These are phyloP conservation scores for Sporothrix pallida DNA, from an alignment of 2,329 filamentous ascomycete genomes.

Conservation along the genomic window DNA sequence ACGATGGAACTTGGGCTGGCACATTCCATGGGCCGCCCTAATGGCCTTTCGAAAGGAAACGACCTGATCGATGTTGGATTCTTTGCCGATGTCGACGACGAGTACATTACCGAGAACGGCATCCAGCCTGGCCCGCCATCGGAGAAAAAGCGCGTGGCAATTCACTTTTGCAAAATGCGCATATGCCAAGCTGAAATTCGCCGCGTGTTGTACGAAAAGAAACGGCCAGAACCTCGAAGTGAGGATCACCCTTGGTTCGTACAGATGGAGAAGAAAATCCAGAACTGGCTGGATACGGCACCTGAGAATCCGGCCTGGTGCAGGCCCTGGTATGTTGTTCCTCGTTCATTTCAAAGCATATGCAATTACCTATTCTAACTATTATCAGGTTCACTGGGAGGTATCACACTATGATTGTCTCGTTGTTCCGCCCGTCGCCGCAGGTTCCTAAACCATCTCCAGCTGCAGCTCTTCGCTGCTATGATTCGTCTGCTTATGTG, in stretches of 20 bases:
- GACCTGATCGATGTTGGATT: constrained; percentile 86
- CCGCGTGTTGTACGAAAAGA: constrained; percentile 83
- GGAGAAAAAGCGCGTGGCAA: constrained; percentile 83
- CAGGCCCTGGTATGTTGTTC: constrained; percentile 72
- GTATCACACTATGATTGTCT: constrained; percentile 87
- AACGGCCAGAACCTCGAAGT: constrained; percentile 74
- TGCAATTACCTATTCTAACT: constrained; percentile 24
- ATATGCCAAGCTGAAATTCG: constrained; percentile 86
- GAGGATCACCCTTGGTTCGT: constrained; percentile 88
- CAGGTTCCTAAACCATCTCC: constrained; percentile 86
- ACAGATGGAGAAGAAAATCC: constrained; percentile 77
- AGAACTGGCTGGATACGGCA: constrained; percentile 77
- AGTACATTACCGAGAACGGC: constrained; percentile 78
- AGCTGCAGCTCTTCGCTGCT: constrained; percentile 80
- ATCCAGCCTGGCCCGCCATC: constrained; percentile 74
- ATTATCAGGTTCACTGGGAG: constrained; percentile 64
- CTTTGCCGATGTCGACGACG: constrained; percentile 81
- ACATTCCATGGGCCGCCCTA: constrained; percentile 85
- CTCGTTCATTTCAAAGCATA: background rate
- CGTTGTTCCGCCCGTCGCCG: constrained; percentile 87
- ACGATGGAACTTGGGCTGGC: constrained; percentile 89
- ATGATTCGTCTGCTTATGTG: constrained; percentile 80
- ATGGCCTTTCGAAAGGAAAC: constrained; percentile 78
- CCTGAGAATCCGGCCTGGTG: constrained; percentile 75
- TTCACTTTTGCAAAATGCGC: constrained; percentile 94